Evolutionary conservation across 768 basidiomycete genomes (phyloP).

Genomic region (Podaxis mareebaensis): DNA sequence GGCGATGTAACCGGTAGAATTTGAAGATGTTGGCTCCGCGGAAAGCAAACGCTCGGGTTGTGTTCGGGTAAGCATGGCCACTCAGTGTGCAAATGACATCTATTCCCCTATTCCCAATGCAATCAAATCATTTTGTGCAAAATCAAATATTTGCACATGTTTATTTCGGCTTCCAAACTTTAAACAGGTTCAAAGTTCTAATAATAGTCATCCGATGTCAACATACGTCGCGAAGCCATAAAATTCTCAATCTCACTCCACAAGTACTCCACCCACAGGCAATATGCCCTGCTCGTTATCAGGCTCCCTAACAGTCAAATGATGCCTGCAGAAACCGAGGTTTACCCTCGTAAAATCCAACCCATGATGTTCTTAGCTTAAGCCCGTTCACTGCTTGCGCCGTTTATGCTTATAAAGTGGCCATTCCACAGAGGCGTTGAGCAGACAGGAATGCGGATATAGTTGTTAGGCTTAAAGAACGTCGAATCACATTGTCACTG

Average conservation of each 20-base stretch:
- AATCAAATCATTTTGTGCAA: neutral
- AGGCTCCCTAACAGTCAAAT: neutral
- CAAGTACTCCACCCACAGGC: neutral
- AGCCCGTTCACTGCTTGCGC: no score
- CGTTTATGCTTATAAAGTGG: no score
- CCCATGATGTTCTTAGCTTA: neutral
- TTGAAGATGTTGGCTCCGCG: neutral
- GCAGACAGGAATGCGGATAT: no score
- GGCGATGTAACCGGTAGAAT: neutral
- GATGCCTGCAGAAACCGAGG: neutral
- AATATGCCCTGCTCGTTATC: neutral
- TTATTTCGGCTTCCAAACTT: neutral
- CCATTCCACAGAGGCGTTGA: neutral
- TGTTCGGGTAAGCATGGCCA: neutral
- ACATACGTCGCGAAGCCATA: neutral
- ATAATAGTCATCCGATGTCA: conserved; percentile 7
- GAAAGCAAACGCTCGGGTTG: neutral
- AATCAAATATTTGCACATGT: neutral
- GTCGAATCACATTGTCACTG: no score
- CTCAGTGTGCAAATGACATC: neutral
- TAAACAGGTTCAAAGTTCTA: neutral
- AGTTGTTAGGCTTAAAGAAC: no score
- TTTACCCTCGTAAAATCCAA: neutral
- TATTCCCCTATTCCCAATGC: neutral
- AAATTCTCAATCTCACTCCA: neutral